Percentiles rank a stretch among this genome's conserved stretches.
Evolutionary conservation across 2,329 filamentous ascomycete species (phyloP).

Genomic region (Chrysoporthe puriensis): DNA sequence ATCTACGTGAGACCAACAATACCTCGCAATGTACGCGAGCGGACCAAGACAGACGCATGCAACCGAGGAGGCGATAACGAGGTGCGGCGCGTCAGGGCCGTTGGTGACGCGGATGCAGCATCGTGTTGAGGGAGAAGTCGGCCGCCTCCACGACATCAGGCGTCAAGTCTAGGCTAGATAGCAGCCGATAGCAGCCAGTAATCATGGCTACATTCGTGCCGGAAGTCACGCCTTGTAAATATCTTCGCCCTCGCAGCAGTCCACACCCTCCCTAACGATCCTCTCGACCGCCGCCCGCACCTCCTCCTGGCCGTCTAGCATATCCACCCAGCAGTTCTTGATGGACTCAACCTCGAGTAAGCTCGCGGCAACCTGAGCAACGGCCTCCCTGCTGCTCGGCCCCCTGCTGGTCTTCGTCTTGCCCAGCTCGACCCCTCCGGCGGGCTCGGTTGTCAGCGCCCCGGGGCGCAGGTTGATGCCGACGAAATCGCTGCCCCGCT

Average conservation of each 20-base stretch:
- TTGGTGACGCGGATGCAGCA: background rate
- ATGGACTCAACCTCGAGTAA: slow-evolving; percentile 55
- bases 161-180: background rate
- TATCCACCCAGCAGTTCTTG: slow-evolving; percentile 57
- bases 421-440: slow-evolving; percentile 51
- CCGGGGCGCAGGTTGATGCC: slow-evolving; percentile 60
- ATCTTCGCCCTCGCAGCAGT: slow-evolving; percentile 57
- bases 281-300: slow-evolving; percentile 51
- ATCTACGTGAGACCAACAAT: background rate
- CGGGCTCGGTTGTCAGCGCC: slow-evolving; percentile 51
- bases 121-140: background rate
- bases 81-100: background rate
- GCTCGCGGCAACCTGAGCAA: slow-evolving; percentile 61
- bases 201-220: background rate
- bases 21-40: background rate
- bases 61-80: background rate
- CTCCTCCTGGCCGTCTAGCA: slow-evolving; percentile 57
- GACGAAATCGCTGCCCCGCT: slow-evolving; percentile 45
- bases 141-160: background rate
- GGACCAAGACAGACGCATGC: no score
- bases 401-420: slow-evolving; percentile 45
- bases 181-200: no score
- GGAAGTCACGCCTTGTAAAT: slow-evolving; percentile 32
- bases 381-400: slow-evolving; percentile 58
- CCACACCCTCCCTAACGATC: slow-evolving; percentile 52